Percentiles rank a stretch among this genome's conserved stretches.
phyloP scores from a whole-genome alignment of 768 basidiomycete species.

The Lactifluus piperatus region DNA sequence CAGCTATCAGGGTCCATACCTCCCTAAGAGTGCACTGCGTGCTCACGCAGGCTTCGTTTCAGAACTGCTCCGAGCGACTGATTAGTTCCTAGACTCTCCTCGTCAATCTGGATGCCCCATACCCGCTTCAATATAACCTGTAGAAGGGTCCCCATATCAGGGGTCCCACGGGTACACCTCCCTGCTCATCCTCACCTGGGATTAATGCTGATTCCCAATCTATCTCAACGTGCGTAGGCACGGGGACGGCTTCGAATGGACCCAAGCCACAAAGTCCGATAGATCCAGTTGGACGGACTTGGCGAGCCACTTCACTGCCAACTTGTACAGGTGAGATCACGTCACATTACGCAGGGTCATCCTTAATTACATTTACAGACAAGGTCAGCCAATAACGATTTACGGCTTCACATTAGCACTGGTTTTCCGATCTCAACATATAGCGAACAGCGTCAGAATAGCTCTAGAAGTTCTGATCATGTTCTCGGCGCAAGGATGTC shows the following conservation, averaged over 20 bases:
- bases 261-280: slow-evolving; percentile 56
- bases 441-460: too few relatives aligned
- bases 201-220: too few relatives aligned
- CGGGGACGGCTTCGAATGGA: too few relatives aligned
- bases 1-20: slow-evolving; percentile 53
- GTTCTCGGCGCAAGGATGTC: slow-evolving; percentile 1
- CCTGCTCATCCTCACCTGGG: too few relatives aligned
- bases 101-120: too few relatives aligned
- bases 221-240: too few relatives aligned
- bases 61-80: too few relatives aligned
- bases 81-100: too few relatives aligned
- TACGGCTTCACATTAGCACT: background rate
- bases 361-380: background rate
- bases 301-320: background rate
- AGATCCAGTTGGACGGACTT: slow-evolving; percentile 30
- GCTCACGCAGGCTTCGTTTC: slow-evolving; percentile 46
- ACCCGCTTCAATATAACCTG: too few relatives aligned
- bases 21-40: slow-evolving; percentile 59
- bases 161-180: too few relatives aligned
- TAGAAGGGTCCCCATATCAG: too few relatives aligned
- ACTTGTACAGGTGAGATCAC: background rate
- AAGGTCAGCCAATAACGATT: background rate
- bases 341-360: background rate
- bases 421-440: background rate
- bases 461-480: background rate